phyloP scores from a whole-genome alignment of 495 filamentous ascomycete species.

The Aspergillus campestris region DNA sequence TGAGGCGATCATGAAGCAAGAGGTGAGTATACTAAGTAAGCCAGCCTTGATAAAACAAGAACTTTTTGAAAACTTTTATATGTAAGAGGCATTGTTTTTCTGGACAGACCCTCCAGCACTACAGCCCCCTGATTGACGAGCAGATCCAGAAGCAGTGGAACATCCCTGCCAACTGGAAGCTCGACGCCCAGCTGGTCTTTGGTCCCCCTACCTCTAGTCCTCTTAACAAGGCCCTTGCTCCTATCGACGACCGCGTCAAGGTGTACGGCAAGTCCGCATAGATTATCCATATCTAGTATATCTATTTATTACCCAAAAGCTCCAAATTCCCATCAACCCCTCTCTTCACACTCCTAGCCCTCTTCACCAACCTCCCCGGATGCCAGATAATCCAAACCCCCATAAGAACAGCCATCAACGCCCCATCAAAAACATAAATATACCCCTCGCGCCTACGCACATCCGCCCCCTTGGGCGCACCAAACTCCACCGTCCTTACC shows the following conservation, averaged over 20 bases:
- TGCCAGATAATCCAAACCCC: conserved; percentile 20
- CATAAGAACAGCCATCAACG: conserved; percentile 22
- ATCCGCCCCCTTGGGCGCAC: conserved; percentile 8
- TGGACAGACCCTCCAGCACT: conserved; percentile 52
- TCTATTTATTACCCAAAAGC: not conserved
- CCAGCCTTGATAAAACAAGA: no score
- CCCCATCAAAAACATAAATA: conserved; percentile 35
- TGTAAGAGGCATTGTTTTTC: no score
- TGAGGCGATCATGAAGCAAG: no score
- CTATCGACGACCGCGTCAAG: conserved; percentile 32
- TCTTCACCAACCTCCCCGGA: conserved; percentile 26
- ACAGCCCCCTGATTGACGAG: conserved; percentile 43
- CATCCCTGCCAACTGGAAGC: conserved; percentile 38
- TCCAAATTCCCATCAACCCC: not conserved
- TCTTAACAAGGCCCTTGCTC: conserved; percentile 29
- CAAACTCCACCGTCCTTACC: conserved; percentile 36
- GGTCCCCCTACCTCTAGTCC: conserved; percentile 31
- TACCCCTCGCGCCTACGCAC: conserved; percentile 25
- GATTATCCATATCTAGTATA: not conserved
- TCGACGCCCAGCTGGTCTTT: conserved; percentile 46
- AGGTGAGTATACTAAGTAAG: no score
- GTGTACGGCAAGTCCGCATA: conserved; percentile 16
- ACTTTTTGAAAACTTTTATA: no score
- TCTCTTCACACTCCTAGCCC: conserved; percentile 3
- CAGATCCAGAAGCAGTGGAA: conserved; percentile 35